Base-by-base conservation (phyloP, 2,329 filamentous ascomycete genomes). In the Fusarium tanahbumbuense region DNA sequence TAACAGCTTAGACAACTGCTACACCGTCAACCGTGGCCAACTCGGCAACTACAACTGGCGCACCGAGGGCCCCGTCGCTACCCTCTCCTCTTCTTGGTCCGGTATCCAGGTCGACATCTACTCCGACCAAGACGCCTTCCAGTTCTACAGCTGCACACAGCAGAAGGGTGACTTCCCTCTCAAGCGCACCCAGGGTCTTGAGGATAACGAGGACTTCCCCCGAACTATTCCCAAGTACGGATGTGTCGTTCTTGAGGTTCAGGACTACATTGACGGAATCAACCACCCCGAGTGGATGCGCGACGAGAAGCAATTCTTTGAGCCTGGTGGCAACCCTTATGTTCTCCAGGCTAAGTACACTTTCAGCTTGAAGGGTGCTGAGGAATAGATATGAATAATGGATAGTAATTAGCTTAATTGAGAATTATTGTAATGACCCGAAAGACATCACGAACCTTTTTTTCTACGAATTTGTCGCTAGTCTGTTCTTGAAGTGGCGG, bases 211-310 rank as follows among this genome's bases (percentile, higher is more conserved):
- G 3, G 80, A 82, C 32, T 87, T 89, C 73, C 87, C 88, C 6
- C 84, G 90, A 40, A 87, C 87, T 10, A 91, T 93, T 27, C 86
- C 88, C 59, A 78, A 94, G 83, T 93, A 94, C 76, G 94, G 93
- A 32, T 98, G 95, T 80, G 77, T 97, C 27, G 95, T 97, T 50
- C 87, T 98, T 80, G 95, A 98, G 83, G 93, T 96, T 15, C 89
- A 98, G 84, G 94, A 96, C 79, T 98, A 90, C 88, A 97, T 98
- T 76, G 94, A 97, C 78, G 94, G 87, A 27, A 96, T 98, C 82
- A 98, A 97, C 82, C 88, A 97, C 74, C 94, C 94, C 0, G 88
- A 93, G 80, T 98, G 95, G 95, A 89, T 89, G 63, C 88, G 94
- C 58, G 81, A 84, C 48, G 76, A 76, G 56, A 89, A 86, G 81